Evolutionary conservation across 352 stramenopile genomes (phyloP).

Genomic region (Globisporangium carolinianum): DNA sequence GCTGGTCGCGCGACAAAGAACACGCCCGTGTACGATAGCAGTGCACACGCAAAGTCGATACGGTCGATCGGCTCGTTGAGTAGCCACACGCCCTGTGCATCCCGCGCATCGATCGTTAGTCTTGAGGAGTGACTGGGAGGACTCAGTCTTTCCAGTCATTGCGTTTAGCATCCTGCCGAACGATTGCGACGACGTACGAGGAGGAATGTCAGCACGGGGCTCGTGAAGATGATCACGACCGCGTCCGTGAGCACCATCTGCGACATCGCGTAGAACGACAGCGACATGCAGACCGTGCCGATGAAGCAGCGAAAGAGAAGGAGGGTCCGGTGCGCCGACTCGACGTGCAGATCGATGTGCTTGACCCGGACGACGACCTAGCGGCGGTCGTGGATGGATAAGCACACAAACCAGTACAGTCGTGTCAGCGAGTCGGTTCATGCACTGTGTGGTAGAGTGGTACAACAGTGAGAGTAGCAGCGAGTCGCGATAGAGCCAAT

Average conservation of each 20-base stretch:
- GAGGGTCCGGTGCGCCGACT: conserved; percentile 24
- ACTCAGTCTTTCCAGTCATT: too few species aligned
- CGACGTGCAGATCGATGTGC: conserved; percentile 28
- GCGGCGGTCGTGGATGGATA: background rate
- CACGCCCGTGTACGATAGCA: conserved; percentile 52
- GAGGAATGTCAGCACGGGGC: conserved; percentile 56
- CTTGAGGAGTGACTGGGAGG: too few species aligned
- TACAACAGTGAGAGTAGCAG: too few species aligned
- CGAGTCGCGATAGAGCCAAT: too few species aligned
- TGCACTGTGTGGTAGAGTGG: too few species aligned
- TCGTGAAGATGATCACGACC: conserved; percentile 60
- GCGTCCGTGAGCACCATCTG: conserved; percentile 72
- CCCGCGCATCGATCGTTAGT: too few species aligned
- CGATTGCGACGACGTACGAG: conserved; percentile 16
- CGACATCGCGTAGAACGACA: conserved; percentile 55
- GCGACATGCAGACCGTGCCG: conserved; percentile 39
- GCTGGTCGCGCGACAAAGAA: conserved; percentile 54
- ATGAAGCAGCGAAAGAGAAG: conserved; percentile 50
- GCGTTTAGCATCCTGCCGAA: too few species aligned
- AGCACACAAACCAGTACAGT: background rate
- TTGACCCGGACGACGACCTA: conserved; percentile 33
- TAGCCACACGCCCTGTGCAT: conserved; percentile 27
- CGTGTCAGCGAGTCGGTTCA: background rate
- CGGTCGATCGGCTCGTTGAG: conserved; percentile 39
- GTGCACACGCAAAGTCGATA: conserved; percentile 34